Evolutionary conservation across 2,329 filamentous ascomycete genomes (phyloP).

Genomic region (Sarocladium strictum): DNA sequence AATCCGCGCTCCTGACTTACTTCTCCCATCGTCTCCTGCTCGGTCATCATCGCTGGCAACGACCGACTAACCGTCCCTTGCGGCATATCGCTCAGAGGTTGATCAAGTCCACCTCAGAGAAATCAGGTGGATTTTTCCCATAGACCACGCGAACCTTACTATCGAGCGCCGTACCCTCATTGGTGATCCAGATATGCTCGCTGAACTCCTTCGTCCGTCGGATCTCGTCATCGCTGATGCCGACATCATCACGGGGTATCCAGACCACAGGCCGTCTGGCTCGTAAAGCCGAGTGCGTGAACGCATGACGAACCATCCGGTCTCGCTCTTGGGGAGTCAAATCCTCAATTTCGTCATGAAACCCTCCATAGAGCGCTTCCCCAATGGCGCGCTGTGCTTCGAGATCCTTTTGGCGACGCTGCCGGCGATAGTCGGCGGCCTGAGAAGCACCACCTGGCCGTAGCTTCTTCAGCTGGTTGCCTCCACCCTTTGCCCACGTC

Average conservation of each 20-base stretch:
- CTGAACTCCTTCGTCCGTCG: slow-evolving; percentile 69
- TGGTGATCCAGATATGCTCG: slow-evolving; percentile 85
- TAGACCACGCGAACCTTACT: slow-evolving; percentile 79
- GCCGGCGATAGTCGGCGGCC: slow-evolving; percentile 41
- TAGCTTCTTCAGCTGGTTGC: slow-evolving; percentile 41
- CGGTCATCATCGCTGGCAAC: background rate
- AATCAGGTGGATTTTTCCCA: slow-evolving; percentile 79
- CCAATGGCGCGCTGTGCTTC: slow-evolving; percentile 70
- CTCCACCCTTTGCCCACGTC: slow-evolving; percentile 36
- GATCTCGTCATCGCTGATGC: slow-evolving; percentile 89
- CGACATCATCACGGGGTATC: slow-evolving; percentile 87
- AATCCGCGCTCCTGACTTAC: background rate
- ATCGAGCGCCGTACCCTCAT: slow-evolving; percentile 84
- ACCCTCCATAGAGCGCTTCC: slow-evolving; percentile 77
- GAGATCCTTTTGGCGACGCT: slow-evolving; percentile 52
- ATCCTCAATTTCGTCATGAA: slow-evolving; percentile 91
- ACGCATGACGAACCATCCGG: slow-evolving; percentile 76
- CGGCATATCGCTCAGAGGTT: slow-evolving; percentile 47
- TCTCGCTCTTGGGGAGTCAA: slow-evolving; percentile 86
- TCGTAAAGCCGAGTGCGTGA: slow-evolving; percentile 82
- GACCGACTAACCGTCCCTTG: background rate
- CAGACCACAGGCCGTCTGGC: slow-evolving; percentile 83
- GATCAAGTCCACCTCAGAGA: slow-evolving; percentile 82
- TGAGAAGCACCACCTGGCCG: slow-evolving; percentile 21
- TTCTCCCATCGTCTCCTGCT: background rate